Evolutionary conservation across 2,329 filamentous ascomycete genomes (phyloP).

Genomic region (Venturia oleaginea): DNA sequence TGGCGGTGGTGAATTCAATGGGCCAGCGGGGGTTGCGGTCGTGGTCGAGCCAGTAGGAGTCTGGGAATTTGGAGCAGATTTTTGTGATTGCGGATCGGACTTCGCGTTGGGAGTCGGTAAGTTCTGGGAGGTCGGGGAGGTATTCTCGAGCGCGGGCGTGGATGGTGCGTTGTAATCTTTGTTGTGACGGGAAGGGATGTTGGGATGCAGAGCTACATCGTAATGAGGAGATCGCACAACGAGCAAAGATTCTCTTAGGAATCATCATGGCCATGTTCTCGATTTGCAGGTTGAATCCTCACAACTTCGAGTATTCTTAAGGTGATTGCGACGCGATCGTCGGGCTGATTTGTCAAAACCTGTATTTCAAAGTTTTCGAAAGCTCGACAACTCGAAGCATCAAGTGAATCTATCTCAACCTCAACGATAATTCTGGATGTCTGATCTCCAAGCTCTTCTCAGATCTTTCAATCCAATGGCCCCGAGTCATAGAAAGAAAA

Average conservation of each 20-base stretch:
- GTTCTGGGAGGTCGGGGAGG: slow-evolving; percentile 22
- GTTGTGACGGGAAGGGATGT: not conserved
- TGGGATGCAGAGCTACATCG: not conserved
- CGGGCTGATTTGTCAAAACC: too few species aligned
- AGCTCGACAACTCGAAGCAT: not conserved
- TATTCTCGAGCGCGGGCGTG: slow-evolving; percentile 2
- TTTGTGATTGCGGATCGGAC: slow-evolving; percentile 37
- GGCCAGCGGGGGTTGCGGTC: slow-evolving; percentile 33
- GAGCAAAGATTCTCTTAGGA: not conserved
- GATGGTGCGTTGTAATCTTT: not conserved
- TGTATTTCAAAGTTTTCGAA: not conserved
- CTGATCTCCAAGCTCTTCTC: not conserved
- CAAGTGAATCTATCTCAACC: not conserved
- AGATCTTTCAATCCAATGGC: not conserved
- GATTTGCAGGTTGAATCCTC: not conserved
- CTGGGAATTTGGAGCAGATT: slow-evolving; percentile 34
- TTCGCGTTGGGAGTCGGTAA: slow-evolving; percentile 31
- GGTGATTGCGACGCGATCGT: too few species aligned
- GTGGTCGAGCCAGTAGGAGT: slow-evolving; percentile 34
- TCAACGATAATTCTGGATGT: not conserved
- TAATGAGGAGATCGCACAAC: not conserved
- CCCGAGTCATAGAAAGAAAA: too few species aligned
- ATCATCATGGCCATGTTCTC: not conserved
- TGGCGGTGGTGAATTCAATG: slow-evolving; percentile 30
- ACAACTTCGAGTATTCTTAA: too few species aligned